These are phyloP conservation scores for Holtermannia corniformis DNA, from an alignment of 768 basidiomycete species.

Conservation along the genomic window DNA sequence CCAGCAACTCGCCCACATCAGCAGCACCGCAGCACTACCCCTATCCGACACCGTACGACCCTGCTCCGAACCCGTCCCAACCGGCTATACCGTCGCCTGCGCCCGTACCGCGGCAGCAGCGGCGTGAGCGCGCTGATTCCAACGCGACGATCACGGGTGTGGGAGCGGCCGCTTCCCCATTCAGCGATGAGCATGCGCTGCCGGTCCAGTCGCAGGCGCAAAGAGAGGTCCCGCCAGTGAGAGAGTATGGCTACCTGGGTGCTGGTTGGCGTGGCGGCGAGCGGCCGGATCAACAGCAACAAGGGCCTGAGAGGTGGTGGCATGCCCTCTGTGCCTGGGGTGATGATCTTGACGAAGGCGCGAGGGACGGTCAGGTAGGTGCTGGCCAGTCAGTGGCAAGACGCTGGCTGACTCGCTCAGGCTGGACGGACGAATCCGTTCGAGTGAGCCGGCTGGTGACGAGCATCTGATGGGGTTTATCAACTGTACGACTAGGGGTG, in stretches of 20 bases:
- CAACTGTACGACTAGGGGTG: too few relatives aligned
- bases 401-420: constrained; percentile 5
- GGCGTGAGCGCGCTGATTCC: background rate
- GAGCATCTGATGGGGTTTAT: too few relatives aligned
- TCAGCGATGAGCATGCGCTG: background rate
- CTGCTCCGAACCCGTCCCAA: background rate
- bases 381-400: background rate
- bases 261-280: background rate
- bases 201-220: background rate
- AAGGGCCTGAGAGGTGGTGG: constrained; percentile 36
- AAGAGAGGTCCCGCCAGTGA: background rate
- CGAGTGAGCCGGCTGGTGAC: too few relatives aligned
- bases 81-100: background rate
- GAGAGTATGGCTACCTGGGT: background rate
- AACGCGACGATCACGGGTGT: background rate
- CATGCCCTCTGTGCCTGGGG: constrained; percentile 41
- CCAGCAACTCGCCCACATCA: too few relatives aligned
- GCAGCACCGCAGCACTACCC: too few relatives aligned
- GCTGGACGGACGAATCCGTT: constrained; percentile 40
- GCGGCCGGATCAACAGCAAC: background rate
- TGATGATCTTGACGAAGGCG: constrained; percentile 35
- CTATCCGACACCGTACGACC: background rate
- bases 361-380: constrained; percentile 24
- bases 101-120: background rate
- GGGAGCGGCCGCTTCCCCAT: background rate